Evolutionary conservation across 2,329 filamentous ascomycete species (phyloP), one percentile per base, ranked within the genome.

Genomic region (Claviceps spartinae): DNA sequence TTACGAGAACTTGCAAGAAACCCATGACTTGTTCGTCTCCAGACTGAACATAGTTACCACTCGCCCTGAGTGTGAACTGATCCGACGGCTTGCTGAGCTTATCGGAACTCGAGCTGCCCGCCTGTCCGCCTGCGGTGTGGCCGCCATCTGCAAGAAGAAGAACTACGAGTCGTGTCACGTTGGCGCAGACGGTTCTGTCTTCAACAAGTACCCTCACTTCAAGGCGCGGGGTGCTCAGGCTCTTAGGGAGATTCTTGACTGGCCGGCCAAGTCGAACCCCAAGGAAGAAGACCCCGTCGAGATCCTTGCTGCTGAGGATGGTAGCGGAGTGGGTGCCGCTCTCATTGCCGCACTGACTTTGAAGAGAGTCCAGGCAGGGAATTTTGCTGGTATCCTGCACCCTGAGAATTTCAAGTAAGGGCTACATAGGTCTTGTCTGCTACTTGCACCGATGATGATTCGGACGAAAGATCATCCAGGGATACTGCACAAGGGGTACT

Each of bases 201-300:
- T 98, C 75, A 96, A 95, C 78, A 97, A 97, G 69, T 98, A 98
- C 72, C 93, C 93, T 13, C 86, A 95, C 72, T 98, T 98, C 80
- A 96, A 96, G 77, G 81, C 83, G 53, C 85, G 93, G 51, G 90
- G 91, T 52, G 91, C 93, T 14, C 77, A 84, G 67, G 93, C 93
- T 30, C 79, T 98, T 50, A 83, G 88, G 52, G 93, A 98, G 75
- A 96, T 98, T 58, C 81, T 98, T 40, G 91, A 95, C 74, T 97
- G 91, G 90, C 81, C 86, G 2, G 81, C 65, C 47, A 86, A 87
- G 71, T 77, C 74, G 55, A 72, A 70, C 59, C 66, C 76, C 48
- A 84, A 83, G 67, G 85, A 87, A 62, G 84, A 89, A 66, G 89
- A 97, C 63, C 90, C 89, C 7, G 78, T 98, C 51, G 84, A 90